Percentiles rank a stretch among this genome's conserved stretches.
phyloP scores from a whole-genome alignment of 805 yeast species.

The Saccharomycopsis oosterbeekiorum region DNA sequence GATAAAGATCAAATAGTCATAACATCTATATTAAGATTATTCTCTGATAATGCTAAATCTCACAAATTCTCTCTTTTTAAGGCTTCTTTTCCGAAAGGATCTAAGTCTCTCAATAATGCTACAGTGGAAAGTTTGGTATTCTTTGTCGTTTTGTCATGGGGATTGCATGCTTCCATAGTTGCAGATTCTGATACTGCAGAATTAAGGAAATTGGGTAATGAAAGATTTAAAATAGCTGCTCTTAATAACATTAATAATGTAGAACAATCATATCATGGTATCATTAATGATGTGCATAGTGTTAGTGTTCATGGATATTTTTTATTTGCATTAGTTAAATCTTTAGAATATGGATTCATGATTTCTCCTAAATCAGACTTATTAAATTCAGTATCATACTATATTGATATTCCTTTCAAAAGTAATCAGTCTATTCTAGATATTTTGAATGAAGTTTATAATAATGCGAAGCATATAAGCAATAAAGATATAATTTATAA shows the following conservation, averaged over 20 bases:
- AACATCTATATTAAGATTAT: slow-evolving; percentile 23
- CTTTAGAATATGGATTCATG: slow-evolving; percentile 49
- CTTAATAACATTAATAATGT: slow-evolving; percentile 31
- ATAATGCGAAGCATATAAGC: slow-evolving; percentile 43
- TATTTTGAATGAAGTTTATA: slow-evolving; percentile 48
- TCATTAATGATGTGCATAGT: slow-evolving; percentile 17
- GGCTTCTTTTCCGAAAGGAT: slow-evolving; percentile 33
- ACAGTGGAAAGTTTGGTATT: slow-evolving; percentile 21
- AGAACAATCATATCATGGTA: slow-evolving; percentile 44
- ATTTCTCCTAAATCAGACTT: slow-evolving; percentile 42
- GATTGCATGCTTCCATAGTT: slow-evolving; percentile 65
- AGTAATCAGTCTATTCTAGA: slow-evolving; percentile 23
- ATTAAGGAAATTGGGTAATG: slow-evolving; percentile 45
- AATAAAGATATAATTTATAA: slow-evolving; percentile 28
- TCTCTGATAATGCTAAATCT: slow-evolving; percentile 16
- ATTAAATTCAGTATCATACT: not conserved
- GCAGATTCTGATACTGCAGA: slow-evolving; percentile 65
- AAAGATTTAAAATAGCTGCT: slow-evolving; percentile 57
- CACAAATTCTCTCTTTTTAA: slow-evolving; percentile 36
- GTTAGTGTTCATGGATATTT: slow-evolving; percentile 44
- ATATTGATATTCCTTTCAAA: slow-evolving; percentile 12
- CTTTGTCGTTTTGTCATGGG: slow-evolving; percentile 65
- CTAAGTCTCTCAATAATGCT: slow-evolving; percentile 21
- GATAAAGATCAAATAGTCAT: slow-evolving; percentile 24
- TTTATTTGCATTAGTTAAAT: slow-evolving; percentile 43